Base-by-base conservation (phyloP, 208 protist genomes). In the Porcisia hertigi region DNA sequence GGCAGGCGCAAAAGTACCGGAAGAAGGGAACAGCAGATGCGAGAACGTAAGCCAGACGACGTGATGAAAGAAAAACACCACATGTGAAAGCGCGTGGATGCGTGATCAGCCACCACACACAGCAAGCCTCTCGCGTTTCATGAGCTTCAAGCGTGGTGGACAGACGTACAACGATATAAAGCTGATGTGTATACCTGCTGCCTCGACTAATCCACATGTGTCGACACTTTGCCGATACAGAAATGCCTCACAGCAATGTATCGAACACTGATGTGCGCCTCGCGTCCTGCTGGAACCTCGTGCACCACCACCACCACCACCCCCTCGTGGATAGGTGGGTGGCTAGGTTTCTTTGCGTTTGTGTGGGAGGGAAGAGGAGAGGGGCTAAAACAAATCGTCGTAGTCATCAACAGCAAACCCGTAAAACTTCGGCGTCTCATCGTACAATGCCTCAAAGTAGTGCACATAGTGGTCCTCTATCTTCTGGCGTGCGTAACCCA, bases 331-430 rank as follows among this genome's bases (percentile, higher is more conserved):
- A 30, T 30, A 30, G 30, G 30, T 30, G 30, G 30, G 30, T 30
- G 30, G 30, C 30, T 30, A 30, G 30, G 30, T 30, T 30, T 43
- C 2, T 59, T 30, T 45, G 53, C 1, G 34, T 59, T 12, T 59
- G 69, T 62, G 53, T 47, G 34, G 0, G 16, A 14, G 45, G 23
- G 1, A 3, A 45, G 54, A n/a, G 11, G 54, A n/a, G 54, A 30
- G 54, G 54, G 54, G 55, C 77, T 88, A 97, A 77, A 97, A 97
- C 23, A 97, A 73, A 69, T 97, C 94, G 64, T 97, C 94, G 79
- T 97, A 97, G 82, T 97, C 94, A 71, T 97, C 94, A 34, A 97
- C 94, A 23, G 94, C 94, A 74, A 91, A 94, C n/a, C 94, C 94
- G 81, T 91, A 97, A 66, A 97, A 97, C 81, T 96, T 96, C 30